These are phyloP conservation scores for Cladophialophora carrionii DNA, from an alignment of 2,329 filamentous ascomycete genomes.

Conservation along the genomic window DNA sequence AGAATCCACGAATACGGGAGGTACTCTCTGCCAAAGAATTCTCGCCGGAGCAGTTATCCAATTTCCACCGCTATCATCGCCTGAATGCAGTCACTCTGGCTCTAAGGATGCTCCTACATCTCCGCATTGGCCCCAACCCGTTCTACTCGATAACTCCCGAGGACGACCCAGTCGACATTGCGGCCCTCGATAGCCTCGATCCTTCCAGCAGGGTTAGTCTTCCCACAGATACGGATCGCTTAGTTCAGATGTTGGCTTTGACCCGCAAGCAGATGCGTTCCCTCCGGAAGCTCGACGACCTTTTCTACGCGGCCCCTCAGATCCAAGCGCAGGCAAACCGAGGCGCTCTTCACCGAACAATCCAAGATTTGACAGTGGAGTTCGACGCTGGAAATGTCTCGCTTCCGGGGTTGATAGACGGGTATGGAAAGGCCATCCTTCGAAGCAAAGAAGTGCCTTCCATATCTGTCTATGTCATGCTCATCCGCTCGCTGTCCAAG, in stretches of 20 bases:
- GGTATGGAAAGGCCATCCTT: conserved; percentile 30
- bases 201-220: not conserved
- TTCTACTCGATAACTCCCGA: conserved; percentile 23
- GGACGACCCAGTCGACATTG: conserved; percentile 20
- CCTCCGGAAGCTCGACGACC: conserved; percentile 17
- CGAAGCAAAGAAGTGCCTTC: conserved; percentile 27
- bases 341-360: conserved; percentile 18
- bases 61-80: conserved; percentile 27
- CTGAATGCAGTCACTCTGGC: conserved; percentile 33
- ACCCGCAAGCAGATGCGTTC: conserved; percentile 27
- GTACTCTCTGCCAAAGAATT: conserved; percentile 19
- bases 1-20: conserved; percentile 3
- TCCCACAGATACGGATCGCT: conserved; percentile 22
- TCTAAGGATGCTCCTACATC: conserved; percentile 31
- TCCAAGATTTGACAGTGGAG: conserved; percentile 24
- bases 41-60: conserved; percentile 25
- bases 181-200: conserved; percentile 7
- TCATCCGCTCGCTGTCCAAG: conserved; percentile 29
- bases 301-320: conserved; percentile 19
- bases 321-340: conserved; percentile 23
- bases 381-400: conserved; percentile 26
- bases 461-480: conserved; percentile 25
- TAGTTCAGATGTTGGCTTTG: conserved; percentile 25
- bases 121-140: conserved; percentile 27
- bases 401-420: conserved; percentile 25